A percentile compares a stretch with the other conserved stretches of the same genome.
These are phyloP conservation scores for Plasmodium coatneyi DNA, from an alignment of 169 alveolate genomes.

Conservation along the genomic window DNA sequence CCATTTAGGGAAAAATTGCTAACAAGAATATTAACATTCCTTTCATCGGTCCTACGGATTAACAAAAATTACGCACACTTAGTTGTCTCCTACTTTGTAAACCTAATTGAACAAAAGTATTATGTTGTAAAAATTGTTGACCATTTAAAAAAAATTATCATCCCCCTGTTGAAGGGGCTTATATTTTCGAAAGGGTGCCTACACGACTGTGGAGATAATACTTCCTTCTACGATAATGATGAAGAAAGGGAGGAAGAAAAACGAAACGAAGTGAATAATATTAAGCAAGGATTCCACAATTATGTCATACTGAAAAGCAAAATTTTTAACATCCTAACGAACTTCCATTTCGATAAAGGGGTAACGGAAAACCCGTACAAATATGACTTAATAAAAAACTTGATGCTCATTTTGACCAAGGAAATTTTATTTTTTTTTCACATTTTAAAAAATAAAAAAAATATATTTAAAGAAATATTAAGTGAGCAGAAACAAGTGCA, in stretches of 20 bases:
- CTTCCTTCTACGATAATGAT: neutral
- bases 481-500: conserved; percentile 28
- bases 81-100: conserved; percentile 52
- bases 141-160: conserved; percentile 36
- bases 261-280: neutral
- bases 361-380: conserved; percentile 42
- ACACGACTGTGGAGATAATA: neutral
- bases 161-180: conserved; percentile 40
- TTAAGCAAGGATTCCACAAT: conserved; percentile 40
- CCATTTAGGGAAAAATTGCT: conserved; percentile 14
- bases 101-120: conserved; percentile 25
- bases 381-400: conserved; percentile 53
- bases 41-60: conserved; percentile 38
- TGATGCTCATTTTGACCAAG: conserved; percentile 45
- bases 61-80: conserved; percentile 46
- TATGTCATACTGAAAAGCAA: conserved; percentile 46
- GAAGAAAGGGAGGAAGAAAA: neutral
- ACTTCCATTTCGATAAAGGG: conserved; percentile 21
- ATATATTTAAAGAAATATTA: conserved; percentile 52
- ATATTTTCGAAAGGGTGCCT: neutral
- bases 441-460: conserved; percentile 39
- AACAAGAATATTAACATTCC: conserved; percentile 17
- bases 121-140: conserved; percentile 41
- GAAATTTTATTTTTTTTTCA: conserved; percentile 53
- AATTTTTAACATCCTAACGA: conserved; percentile 25